Evolutionary conservation across 208 protist genomes (phyloP).

Genomic region (Naegleria gruberi): DNA sequence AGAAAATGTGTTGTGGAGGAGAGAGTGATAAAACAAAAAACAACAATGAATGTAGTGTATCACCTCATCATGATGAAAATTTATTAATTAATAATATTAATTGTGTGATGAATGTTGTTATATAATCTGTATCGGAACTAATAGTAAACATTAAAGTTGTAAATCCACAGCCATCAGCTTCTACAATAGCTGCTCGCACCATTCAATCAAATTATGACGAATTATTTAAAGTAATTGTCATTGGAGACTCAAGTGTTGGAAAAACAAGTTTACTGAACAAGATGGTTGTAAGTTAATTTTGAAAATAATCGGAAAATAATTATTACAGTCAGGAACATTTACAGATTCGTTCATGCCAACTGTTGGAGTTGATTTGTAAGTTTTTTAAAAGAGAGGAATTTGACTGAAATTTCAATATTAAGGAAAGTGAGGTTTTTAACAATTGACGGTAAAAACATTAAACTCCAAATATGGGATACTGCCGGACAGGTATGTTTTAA

Average conservation of each 20-base stretch:
- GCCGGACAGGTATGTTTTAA: neutral
- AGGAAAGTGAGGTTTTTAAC: neutral
- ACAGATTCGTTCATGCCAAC: neutral
- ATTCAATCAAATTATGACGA: constrained; percentile 12
- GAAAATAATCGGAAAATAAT: neutral
- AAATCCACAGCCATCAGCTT: neutral
- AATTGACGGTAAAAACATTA: neutral
- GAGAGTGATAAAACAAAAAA: neutral
- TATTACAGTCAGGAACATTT: neutral
- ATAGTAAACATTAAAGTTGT: neutral
- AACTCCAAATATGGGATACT: neutral
- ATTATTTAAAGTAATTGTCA: neutral
- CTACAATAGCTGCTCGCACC: neutral
- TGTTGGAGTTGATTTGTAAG: neutral
- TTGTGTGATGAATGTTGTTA: neutral
- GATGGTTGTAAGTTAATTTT: neutral
- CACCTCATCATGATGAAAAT: neutral
- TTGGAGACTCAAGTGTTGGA: neutral
- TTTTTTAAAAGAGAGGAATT: neutral
- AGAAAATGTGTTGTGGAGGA: neutral
- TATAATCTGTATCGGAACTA: neutral
- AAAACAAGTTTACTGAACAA: neutral
- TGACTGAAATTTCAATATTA: neutral
- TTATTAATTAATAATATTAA: neutral
- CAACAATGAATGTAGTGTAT: neutral